These are phyloP conservation scores for Orbilia oligospora DNA, from an alignment of 2,329 filamentous ascomycete genomes.

Conservation along the genomic window DNA sequence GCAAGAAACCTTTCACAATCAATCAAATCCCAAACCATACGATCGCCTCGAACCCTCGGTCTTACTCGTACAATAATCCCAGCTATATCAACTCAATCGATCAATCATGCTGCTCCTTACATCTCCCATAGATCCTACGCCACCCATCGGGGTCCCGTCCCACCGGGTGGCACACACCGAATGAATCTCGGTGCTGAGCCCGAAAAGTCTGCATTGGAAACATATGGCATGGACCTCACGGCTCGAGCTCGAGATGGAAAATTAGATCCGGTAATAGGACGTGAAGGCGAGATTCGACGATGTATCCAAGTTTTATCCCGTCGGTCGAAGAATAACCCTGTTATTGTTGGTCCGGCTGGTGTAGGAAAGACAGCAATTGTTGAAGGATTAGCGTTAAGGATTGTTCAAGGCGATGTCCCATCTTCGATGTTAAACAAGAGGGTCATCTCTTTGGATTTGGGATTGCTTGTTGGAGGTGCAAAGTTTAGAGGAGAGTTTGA, in stretches of 20 bases:
- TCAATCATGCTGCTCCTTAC: constrained; percentile 43
- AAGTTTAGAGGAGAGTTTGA: constrained; percentile 98
- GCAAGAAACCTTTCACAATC: constrained; percentile 50
- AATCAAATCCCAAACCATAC: constrained; percentile 39
- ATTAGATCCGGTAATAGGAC: constrained; percentile 93
- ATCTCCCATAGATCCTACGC: constrained; percentile 64
- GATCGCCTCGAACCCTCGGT: constrained; percentile 12
- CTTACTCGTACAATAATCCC: constrained; percentile 38
- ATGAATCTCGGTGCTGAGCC: constrained; percentile 86
- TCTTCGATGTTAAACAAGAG: constrained; percentile 96
- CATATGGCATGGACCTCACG: constrained; percentile 92
- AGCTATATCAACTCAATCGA: constrained; percentile 32
- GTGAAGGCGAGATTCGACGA: constrained; percentile 90
- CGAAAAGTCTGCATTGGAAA: constrained; percentile 88
- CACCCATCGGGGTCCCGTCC: constrained; percentile 79
- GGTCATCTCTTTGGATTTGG: constrained; percentile 88
- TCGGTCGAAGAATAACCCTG: constrained; percentile 95
- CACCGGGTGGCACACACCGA: constrained; percentile 90
- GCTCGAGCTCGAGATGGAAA: constrained; percentile 87
- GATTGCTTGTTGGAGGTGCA: constrained; percentile 92
- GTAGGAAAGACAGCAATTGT: constrained; percentile 95
- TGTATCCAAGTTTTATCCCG: constrained; percentile 94
- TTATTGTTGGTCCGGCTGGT: constrained; percentile 90
- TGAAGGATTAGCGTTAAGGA: constrained; percentile 89
- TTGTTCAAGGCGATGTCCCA: constrained; percentile 91